phyloP scores from a whole-genome alignment of 306 rosid genomes.

The Comarum palustre region DNA sequence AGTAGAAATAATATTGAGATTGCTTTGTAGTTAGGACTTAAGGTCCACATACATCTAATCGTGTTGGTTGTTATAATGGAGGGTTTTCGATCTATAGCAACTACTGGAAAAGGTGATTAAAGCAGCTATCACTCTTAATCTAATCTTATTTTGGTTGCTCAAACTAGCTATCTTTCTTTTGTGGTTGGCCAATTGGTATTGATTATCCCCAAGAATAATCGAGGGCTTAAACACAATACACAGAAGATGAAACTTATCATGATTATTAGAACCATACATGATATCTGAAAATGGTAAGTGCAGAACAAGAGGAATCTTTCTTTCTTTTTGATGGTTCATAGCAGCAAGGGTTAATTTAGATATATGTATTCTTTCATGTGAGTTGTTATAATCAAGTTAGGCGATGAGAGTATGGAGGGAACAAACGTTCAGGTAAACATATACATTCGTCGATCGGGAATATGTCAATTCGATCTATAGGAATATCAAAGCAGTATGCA shows the following conservation, averaged over 20 bases:
- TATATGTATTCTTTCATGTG: conserved; percentile 45
- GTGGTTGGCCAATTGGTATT: conserved; percentile 24
- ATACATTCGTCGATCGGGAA: conserved; percentile 41
- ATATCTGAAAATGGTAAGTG: conserved; percentile 15
- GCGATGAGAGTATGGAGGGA: conserved; percentile 54
- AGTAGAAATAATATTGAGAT: conserved; percentile 24
- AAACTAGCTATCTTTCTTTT: conserved; percentile 23
- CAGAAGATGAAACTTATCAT: neutral
- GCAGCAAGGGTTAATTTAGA: conserved; percentile 22
- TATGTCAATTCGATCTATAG: conserved; percentile 55
- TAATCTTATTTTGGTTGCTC: conserved; percentile 30
- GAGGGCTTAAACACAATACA: neutral
- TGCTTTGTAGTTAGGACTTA: conserved; percentile 32
- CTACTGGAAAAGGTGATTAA: conserved; percentile 41
- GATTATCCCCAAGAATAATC: conserved; percentile 20
- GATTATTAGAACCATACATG: neutral
- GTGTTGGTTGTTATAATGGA: conserved; percentile 83
- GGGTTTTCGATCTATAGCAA: conserved; percentile 33
- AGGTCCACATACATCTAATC: conserved; percentile 85
- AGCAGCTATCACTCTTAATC: conserved; percentile 8
- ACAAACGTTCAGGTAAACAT: conserved; percentile 70
- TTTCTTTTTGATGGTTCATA: conserved; percentile 16
- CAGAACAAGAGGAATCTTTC: conserved; percentile 3
- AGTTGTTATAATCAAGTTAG: conserved; percentile 58
- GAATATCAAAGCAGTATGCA: neutral